Evolutionary conservation across 2,329 filamentous ascomycete genomes (phyloP), one percentile per base, ranked within the genome.

Genomic region (Stagonosporopsis vannaccii): DNA sequence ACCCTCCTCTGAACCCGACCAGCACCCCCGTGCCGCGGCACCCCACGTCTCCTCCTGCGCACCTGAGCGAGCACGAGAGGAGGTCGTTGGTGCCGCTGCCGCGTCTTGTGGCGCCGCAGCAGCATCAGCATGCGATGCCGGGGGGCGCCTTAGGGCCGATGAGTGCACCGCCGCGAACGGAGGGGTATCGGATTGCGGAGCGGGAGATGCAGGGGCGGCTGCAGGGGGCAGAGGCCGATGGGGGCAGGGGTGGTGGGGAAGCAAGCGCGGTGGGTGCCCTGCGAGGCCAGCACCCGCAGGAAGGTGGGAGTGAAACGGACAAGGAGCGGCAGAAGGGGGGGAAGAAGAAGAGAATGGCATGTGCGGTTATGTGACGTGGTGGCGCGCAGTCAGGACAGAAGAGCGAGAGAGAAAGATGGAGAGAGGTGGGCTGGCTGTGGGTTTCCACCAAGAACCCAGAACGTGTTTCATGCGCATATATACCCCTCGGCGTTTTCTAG

Each of bases 91-190:
- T 12, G 28, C 28, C 26, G 35, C 49, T 68, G 3, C 66, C 67
- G 1, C 43, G 64, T 9, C 52, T 70, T 6, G 54, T 62, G 7
- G 36, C 53, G 3, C 60, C 46, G 4, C 35, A 36, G 9, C 39
- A 43, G 15, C 51, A 55, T 6, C 7, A 55, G 1, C 56, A 51
- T 1, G 57, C 30, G 30, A 20, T 28, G 48, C 8, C 54, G 57
- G n/a, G 40, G 56, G 2, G 51, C 54, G 2, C 60, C n/a, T n/a
- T n/a, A n/a, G n/a, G n/a, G n/a, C n/a, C 62, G 13, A 49, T 65
- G 48, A 67, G 64, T 42, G 67, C 66, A 36, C 65, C 67, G 8
- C 63, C 63, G 3, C 37, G 63, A 7, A 55, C 64, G 7, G 48
- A 57, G 5, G 22, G 40, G 7, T 40, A 41, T 35, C 8, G 17